Evolutionary conservation across 768 basidiomycete genomes (phyloP), one percentile per base, ranked within the genome.

Genomic region (Tricholoma matsutake): DNA sequence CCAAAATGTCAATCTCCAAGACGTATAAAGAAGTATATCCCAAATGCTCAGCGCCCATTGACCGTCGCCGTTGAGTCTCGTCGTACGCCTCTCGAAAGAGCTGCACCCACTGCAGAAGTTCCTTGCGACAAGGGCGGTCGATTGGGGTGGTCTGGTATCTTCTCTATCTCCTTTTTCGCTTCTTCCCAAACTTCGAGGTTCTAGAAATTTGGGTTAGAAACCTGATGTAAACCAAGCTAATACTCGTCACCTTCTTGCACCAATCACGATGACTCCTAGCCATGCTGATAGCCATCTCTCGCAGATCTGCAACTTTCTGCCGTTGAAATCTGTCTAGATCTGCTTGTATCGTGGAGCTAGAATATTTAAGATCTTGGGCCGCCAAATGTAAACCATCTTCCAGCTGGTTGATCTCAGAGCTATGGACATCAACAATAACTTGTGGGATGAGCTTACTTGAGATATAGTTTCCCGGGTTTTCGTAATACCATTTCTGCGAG

Each of bases 171-270:
- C 66, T 83, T 85, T 79, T 93, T 93, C 8, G 94, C 97, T 68
- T 94, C 94, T 76, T 96, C 90, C 97, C 97, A 99, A 57, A 90
- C 92, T 69, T 97, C 92, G 54, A 99, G 80, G 76, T 98, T 99
- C 96, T 98, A 66, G 45, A 58, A 25, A 54, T 56, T 43, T 58
- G 28, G 20, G 7, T 57, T 25, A 57, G 34, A 47, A 13, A 14
- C 29, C 8, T 13, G 10, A n/a, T 13, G 32, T 32, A 13, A 31
- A 29, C 32, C 32, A 57, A n/a, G 13, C 14, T 34, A 7, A 57
- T 11, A 10, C 6, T 47, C 20, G 8, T n/a, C 43, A 94, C 96
- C 87, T 95, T 92, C 79, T 91, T 89, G 74, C 94, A 96, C 96
- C 96, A 98, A 66, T 98, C 97, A 54, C 90, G 84, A 73, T 99